These are phyloP conservation scores for Suillus cothurnatus DNA, from an alignment of 768 basidiomycete genomes.

Conservation along the genomic window DNA sequence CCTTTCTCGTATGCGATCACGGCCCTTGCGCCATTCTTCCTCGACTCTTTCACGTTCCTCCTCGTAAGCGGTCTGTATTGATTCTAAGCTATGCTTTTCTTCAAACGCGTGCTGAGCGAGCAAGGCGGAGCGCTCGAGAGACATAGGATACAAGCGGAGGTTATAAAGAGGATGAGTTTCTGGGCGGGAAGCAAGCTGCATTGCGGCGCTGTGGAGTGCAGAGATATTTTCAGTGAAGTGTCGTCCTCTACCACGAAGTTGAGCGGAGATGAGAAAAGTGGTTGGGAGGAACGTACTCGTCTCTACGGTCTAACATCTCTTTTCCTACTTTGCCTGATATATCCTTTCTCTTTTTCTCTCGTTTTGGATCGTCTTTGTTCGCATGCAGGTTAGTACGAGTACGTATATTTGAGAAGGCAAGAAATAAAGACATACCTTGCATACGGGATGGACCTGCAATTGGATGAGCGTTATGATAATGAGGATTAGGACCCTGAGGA, in stretches of 20 bases:
- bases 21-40: slow-evolving; percentile 78
- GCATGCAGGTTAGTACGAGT: neutral
- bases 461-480: slow-evolving; percentile 40
- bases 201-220: slow-evolving; percentile 56
- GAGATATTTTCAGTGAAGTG: slow-evolving; percentile 66
- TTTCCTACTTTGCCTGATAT: slow-evolving; percentile 69
- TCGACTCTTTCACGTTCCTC: slow-evolving; percentile 81
- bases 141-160: slow-evolving; percentile 70
- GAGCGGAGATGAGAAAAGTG: slow-evolving; percentile 4
- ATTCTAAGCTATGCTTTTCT: slow-evolving; percentile 68
- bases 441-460: slow-evolving; percentile 46
- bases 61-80: slow-evolving; percentile 69
- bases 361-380: slow-evolving; percentile 49
- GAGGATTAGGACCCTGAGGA: slow-evolving; percentile 22
- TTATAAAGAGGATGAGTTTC: slow-evolving; percentile 66
- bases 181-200: slow-evolving; percentile 69
- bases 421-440: slow-evolving; percentile 38
- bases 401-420: slow-evolving; percentile 25
- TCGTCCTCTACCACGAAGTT: slow-evolving; percentile 46
- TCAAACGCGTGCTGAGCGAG: slow-evolving; percentile 67
- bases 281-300: slow-evolving; percentile 58
- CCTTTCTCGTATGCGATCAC: slow-evolving; percentile 74
- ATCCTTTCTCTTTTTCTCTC: slow-evolving; percentile 71
- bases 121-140: slow-evolving; percentile 75
- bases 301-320: slow-evolving; percentile 72